Conservation (phyloP, 371 early-diverging fungal genomes). For the Rhizopus sp. region DNA sequence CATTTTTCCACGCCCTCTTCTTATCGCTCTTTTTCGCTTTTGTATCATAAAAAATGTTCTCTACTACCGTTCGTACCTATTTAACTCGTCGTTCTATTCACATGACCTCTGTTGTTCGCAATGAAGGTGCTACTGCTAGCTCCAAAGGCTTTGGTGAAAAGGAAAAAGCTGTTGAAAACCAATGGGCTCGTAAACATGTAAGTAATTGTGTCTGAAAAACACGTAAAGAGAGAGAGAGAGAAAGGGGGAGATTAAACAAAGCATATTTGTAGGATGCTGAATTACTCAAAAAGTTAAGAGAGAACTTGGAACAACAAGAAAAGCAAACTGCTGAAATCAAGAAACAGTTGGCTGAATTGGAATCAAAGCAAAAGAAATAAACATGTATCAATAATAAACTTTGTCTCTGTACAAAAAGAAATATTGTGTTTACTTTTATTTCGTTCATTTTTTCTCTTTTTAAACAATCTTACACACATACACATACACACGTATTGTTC, state of each 20-base stretch:
- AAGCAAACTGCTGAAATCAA: slow-evolving; percentile 18
- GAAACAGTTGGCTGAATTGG: slow-evolving; percentile 29
- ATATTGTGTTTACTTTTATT: too few relatives aligned
- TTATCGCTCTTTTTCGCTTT: too few relatives aligned
- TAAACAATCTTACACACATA: slow-evolving; percentile 18
- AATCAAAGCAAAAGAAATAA: slow-evolving; percentile 5
- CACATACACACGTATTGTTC: slow-evolving; percentile 65
- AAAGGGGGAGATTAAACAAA: not conserved
- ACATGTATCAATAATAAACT: not conserved
- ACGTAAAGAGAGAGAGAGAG: not conserved
- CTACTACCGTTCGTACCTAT: slow-evolving; percentile 6
- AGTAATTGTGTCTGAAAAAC: slow-evolving; percentile 2
- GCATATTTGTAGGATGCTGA: slow-evolving; percentile 18
- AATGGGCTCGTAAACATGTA: slow-evolving; percentile 30
- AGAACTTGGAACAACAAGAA: slow-evolving; percentile 11
- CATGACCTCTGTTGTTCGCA: slow-evolving; percentile 13
- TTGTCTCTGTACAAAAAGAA: not conserved
- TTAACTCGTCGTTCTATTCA: slow-evolving; percentile 14
- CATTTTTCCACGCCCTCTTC: too few relatives aligned
- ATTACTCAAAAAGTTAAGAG: slow-evolving; percentile 16
- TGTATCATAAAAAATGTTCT: not conserved
- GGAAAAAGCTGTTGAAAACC: slow-evolving; percentile 29
- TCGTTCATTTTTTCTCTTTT: not conserved
- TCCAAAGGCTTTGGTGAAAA: slow-evolving; percentile 22
- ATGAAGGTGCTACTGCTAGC: slow-evolving; percentile 22